A percentile compares a stretch with the other conserved stretches of the same genome.
Evolutionary conservation across 352 stramenopile species (phyloP).

Genomic region (Phytophthora cajani): DNA sequence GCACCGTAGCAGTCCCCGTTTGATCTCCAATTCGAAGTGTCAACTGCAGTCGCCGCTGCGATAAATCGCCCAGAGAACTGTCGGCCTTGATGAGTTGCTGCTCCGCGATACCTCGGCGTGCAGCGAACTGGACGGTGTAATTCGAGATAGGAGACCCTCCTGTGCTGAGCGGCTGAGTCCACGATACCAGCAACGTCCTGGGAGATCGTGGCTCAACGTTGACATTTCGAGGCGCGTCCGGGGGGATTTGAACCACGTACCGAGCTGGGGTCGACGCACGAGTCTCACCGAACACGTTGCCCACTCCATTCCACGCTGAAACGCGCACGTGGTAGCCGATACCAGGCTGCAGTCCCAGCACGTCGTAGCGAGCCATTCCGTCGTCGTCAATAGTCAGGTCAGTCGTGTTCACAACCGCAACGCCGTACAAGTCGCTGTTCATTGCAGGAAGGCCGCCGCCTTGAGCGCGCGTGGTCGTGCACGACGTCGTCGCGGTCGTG

Average conservation of each 20-base stretch:
- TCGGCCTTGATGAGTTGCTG: slow-evolving; percentile 63
- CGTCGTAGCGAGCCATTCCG: slow-evolving; percentile 39
- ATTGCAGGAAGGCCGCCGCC: slow-evolving; percentile 76
- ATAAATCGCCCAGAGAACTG: slow-evolving; percentile 41
- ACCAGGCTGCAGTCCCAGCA: slow-evolving; percentile 38
- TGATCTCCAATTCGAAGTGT: slow-evolving; percentile 30
- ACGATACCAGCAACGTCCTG: slow-evolving; percentile 49
- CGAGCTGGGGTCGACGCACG: slow-evolving; percentile 84
- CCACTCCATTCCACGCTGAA: slow-evolving; percentile 94
- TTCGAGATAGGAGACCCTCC: slow-evolving; percentile 52
- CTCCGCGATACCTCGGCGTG: slow-evolving; percentile 59
- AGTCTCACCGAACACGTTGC: slow-evolving; percentile 81
- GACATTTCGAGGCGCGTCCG: slow-evolving; percentile 58
- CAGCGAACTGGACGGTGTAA: slow-evolving; percentile 70
- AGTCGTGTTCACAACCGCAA: slow-evolving; percentile 53
- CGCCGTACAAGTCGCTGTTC: slow-evolving; percentile 73
- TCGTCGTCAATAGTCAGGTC: slow-evolving; percentile 31
- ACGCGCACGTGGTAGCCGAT: slow-evolving; percentile 90
- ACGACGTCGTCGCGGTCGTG: slow-evolving; percentile 39
- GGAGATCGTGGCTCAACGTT: slow-evolving; percentile 47
- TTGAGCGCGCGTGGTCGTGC: slow-evolving; percentile 37
- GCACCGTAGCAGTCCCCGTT: slow-evolving; percentile 28
- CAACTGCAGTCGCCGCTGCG: slow-evolving; percentile 19
- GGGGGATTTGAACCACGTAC: slow-evolving; percentile 39
- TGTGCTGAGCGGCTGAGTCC: slow-evolving; percentile 60